Base-by-base conservation (phyloP, 768 basidiomycete genomes). In the Clitopilus hobsonii region DNA sequence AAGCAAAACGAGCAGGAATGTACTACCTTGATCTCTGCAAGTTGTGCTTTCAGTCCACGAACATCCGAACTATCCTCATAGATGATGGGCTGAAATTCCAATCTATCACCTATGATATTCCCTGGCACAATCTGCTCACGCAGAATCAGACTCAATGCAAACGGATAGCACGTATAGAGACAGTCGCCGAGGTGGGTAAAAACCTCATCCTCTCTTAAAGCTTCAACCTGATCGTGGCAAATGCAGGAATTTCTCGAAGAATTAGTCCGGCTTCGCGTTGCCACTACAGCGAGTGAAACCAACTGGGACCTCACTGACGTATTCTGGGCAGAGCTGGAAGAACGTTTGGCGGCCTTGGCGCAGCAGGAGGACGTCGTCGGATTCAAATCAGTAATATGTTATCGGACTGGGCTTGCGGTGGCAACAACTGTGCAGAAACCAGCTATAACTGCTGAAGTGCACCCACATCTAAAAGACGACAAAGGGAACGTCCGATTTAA, bases 351-450 rank as follows among this genome's bases (percentile, higher is more conserved):
- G 0, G 55, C 65, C 0, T 62, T 65, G 53, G 82, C 82, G 2
- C 54, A 32, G 4, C 75, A 86, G 55, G 61, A 69, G 0, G 69
- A 74, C 27, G 85, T 89, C 8, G 88, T 71, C 1, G 82, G 78
- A 1, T 88, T 89, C 77, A 91, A 92, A 66, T 89, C 88, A 8
- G 78, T 90, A 41, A 76, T 83, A 1, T 89, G 88, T 67, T 91
- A 92, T 64, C 81, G 90, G 49, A 88, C 88, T 0, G 90, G 90
- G 2, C 71, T 92, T 45, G 74, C 83, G 60, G 74, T 92, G 24
- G 62, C 69, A 2, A 56, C 69, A 0, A 57, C 60, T 16, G 59
- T 67, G 10, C 60, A 63, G 2, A 57, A 54, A 10, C 65, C 69
- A 22, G 13, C 32, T 3, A 36, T 36, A 4, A 36, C 3, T n/a